Base-by-base conservation (phyloP, 2,329 filamentous ascomycete species). In the Coniochaeta hoffmannii region DNA sequence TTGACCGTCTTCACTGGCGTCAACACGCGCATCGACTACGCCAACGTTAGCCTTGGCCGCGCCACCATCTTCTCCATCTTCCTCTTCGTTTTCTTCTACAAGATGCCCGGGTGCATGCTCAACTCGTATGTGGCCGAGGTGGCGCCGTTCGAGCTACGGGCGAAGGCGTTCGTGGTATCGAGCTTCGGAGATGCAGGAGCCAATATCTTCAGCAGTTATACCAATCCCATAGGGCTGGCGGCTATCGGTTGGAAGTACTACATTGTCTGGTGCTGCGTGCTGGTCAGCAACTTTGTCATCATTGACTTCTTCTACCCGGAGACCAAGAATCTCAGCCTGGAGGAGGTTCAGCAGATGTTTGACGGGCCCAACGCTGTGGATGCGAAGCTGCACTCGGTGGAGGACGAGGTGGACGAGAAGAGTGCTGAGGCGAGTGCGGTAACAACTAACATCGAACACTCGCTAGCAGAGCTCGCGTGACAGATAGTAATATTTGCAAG, bases 261-360 rank as follows among this genome's bases (percentile, higher is more conserved):
- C 59, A 61, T 63, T 53, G 61, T 63, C 5, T 63, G 53, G 51
- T 58, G 58, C 56, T 56, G 53, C 24, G 55, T 62, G 19, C 55
- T 62, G 12, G 52, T 55, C 10, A 35, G 57, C 28, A 55, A 57
- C 31, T 50, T 56, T 34, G 50, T 58, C 10, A 71, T 70, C 69
- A 70, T 78, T 30, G 80, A 71, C 61, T 71, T 79, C 56, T 81
- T 71, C 65, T 65, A 81, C 0, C 79, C 79, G 0, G 79, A 82
- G 62, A 77, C 78, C 53, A 79, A 80, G 65, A 76, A 73, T 50
- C 72, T 76, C 22, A 80, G 73, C 0, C 67, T 80, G 4, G 78
- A 78, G 63, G 77, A 82, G 59, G 79, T 80, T 55, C 77, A 22
- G 19, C 41, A 46, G 41, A 26, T 46, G 41, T 46, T 46, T 46